These are phyloP conservation scores for Ajuga reptans DNA, from an alignment of 305 asterid genomes.

Conservation along the genomic window DNA sequence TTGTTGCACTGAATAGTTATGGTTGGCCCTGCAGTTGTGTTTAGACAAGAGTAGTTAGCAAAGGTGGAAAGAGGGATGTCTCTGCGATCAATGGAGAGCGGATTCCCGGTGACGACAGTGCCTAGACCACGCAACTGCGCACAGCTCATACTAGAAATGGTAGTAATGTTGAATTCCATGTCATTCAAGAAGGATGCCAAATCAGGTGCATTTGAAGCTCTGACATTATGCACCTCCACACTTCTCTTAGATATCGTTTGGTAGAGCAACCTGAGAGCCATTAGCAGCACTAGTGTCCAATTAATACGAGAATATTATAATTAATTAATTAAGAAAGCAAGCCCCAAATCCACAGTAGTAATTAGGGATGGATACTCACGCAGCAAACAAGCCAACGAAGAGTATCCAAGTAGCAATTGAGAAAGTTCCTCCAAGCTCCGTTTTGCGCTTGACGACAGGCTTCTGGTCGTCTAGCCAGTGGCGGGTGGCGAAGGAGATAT, in stretches of 20 bases:
- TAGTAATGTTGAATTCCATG: slow-evolving; percentile 69
- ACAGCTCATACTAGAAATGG: slow-evolving; percentile 88
- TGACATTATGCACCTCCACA: slow-evolving; percentile 79
- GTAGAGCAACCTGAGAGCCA: slow-evolving; percentile 68
- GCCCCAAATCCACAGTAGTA: not conserved
- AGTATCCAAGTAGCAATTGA: slow-evolving; percentile 89
- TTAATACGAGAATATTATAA: too few species aligned
- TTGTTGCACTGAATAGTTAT: slow-evolving; percentile 53
- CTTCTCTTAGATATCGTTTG: slow-evolving; percentile 77
- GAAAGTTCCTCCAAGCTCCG: slow-evolving; percentile 91
- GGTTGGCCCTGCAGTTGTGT: slow-evolving; percentile 80
- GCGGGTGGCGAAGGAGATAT: slow-evolving; percentile 65
- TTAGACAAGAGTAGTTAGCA: slow-evolving; percentile 70
- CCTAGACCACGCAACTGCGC: slow-evolving; percentile 81
- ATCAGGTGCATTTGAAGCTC: slow-evolving; percentile 83
- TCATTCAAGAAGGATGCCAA: slow-evolving; percentile 66
- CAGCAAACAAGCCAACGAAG: slow-evolving; percentile 76
- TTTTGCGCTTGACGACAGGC: slow-evolving; percentile 68
- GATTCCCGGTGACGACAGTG: slow-evolving; percentile 56
- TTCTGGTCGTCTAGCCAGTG: slow-evolving; percentile 88
- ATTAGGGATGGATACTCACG: slow-evolving; percentile 44
- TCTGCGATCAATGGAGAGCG: slow-evolving; percentile 57
- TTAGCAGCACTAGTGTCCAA: too few species aligned
- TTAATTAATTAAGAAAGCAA: not conserved
- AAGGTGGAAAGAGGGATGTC: slow-evolving; percentile 57